phyloP scores from a whole-genome alignment of 1,284 basidiomycete genomes.

The Thecaphora frezii region DNA sequence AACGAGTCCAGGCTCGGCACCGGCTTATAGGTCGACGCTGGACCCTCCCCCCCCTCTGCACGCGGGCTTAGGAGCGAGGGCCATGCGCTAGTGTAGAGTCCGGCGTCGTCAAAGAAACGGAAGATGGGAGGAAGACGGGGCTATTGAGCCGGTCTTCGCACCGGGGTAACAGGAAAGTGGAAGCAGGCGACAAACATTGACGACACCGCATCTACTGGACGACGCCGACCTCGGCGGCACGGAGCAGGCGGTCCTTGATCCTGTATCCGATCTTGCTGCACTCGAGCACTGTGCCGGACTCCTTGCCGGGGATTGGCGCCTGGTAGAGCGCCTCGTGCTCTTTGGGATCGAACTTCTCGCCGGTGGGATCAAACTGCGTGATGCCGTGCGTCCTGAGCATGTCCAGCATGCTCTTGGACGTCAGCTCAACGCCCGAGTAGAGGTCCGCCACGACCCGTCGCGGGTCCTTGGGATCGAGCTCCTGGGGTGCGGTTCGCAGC shows the following conservation, averaged over 20 bases:
- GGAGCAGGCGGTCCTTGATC: constrained; percentile 68
- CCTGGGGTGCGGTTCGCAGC: constrained; percentile 54
- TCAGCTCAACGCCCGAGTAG: constrained; percentile 85
- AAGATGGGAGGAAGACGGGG: too few species aligned
- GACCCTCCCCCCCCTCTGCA: too few species aligned
- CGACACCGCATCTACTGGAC: constrained; percentile 61
- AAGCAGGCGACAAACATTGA: background rate
- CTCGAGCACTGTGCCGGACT: constrained; percentile 85
- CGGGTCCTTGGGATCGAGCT: constrained; percentile 51
- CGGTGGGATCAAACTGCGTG: constrained; percentile 85
- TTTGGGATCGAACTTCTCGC: constrained; percentile 92
- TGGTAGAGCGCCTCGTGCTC: constrained; percentile 92
- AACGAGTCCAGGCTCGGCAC: too few species aligned
- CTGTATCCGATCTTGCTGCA: constrained; percentile 81
- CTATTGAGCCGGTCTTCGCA: too few species aligned
- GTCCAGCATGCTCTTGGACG: constrained; percentile 83
- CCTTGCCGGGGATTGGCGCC: constrained; percentile 81
- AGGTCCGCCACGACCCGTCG: constrained; percentile 48
- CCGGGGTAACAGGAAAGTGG: background rate
- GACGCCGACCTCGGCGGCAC: constrained; percentile 95
- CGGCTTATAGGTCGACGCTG: too few species aligned
- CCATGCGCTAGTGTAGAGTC: too few species aligned
- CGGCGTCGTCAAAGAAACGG: too few species aligned
- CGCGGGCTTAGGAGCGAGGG: too few species aligned
- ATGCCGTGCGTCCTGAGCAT: constrained; percentile 89